Evolutionary conservation across 148 eudicot species (phyloP), one percentile per base, ranked within the genome.

Genomic region (Rhododendron simsii): DNA sequence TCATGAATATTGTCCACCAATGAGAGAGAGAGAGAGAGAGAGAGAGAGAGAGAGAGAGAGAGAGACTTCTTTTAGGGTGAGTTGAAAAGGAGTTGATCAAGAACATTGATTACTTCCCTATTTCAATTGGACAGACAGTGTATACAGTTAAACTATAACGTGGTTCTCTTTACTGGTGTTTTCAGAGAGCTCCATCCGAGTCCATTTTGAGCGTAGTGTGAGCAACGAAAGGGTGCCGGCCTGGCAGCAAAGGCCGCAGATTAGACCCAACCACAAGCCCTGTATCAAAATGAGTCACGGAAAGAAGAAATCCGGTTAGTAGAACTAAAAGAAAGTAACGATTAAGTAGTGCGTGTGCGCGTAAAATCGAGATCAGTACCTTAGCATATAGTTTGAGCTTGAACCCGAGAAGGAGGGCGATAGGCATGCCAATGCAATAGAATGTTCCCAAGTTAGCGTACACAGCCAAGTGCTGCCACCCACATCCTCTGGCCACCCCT

Each of bases 401-500:
- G 89, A 96, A 93, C 30, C 91, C 95, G 57, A 95, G 95, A 28
- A 95, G 51, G 50, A 87, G 81, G 26, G 99, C 91, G 41, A 95
- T 91, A 7, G 96, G 95, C 96, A 96, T 94, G 87, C 98, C 99
- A 85, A 96, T 77, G 41, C 92, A 79, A 73, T 95, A 96, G 61
- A 90, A 96, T 45, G 94, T 89, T 51, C 90, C 94, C 69, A 96
- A 86, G 82, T 93, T 96, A 79, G 93, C 90, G 88, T 76, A 88
- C 89, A 92, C 89, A 2, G 91, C 96, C 78, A 92, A 86, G 80
- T 95, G 93, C 87, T 96, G 98, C 97, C 98, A 96, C 6, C 99
- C 98, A 63, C 96, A 93, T 83, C 99, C 99, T 88, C 99, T 94
- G 82, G 96, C 94, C 90, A 94, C 99, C 67, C 99, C 99, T 95